Evolutionary conservation across 345 rosid genomes (phyloP), one percentile per base, ranked within the genome.

Genomic region (Cochlearia excelsa): DNA sequence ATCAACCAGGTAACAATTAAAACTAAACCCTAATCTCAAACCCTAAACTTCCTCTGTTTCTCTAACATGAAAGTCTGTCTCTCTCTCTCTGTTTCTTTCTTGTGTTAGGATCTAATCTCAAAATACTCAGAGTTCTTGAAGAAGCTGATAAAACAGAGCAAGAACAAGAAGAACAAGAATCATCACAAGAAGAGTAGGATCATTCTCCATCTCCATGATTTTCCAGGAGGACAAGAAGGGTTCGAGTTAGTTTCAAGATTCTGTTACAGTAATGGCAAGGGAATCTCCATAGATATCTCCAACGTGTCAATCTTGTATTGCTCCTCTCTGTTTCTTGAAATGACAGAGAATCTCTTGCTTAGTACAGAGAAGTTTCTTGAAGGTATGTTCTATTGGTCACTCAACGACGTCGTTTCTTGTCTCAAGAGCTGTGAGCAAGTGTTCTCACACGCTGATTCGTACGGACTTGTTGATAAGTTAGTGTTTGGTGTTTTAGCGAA

Each of bases 211-310:
- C 38, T 88, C 45, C 38, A 65, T 30, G 74, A 75, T 40, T 83
- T 85, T 65, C 96, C 96, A 0, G 90, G 90, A 27, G 88, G 90
- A 10, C 59, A 86, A 42, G 47, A 72, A 4, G 96, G 88, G 55
- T 85, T 88, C 57, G 93, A 88, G 47, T 54, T 76, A 58, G 81
- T 80, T 64, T 76, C 81, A 9, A 78, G 88, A 52, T 88, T 85
- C 75, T 83, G 93, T 61, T 83, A 88, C 75, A 72, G 65, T 64
- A 59, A 79, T 49, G 90, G 88, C 16, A 58, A 63, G 46, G 67
- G 74, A 51, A 68, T 82, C 60, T 60, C 62, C 9, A 78, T 88
- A 71, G 61, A 86, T 30, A 56, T 73, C 53, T 73, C 79, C 4
- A 80, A 83, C 48, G 88, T 80, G n/a, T 63, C 77, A 27, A 59